Conservation (phyloP, 2,329 filamentous ascomycete species). For the Trichoderma arundinaceum region DNA sequence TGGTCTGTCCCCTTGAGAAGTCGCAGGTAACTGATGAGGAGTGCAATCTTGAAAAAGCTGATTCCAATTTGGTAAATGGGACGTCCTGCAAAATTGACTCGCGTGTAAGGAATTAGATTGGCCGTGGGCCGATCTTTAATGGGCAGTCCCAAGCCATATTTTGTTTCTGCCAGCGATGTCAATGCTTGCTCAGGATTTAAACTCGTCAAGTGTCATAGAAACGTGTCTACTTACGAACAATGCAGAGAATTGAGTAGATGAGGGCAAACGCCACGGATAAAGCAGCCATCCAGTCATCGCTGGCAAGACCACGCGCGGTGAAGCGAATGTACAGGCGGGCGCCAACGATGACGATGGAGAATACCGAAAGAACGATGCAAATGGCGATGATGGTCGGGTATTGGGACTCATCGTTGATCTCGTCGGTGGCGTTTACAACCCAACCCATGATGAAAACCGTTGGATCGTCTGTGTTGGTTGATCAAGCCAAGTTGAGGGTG, state of each 20-base stretch:
- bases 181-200: background rate
- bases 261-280: constrained; percentile 54
- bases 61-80: constrained; percentile 62
- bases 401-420: constrained; percentile 54
- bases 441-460: constrained; percentile 50
- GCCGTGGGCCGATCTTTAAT: constrained; percentile 50
- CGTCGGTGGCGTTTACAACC: constrained; percentile 56
- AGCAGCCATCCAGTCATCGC: constrained; percentile 54
- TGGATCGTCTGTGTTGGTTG: constrained; percentile 5
- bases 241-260: constrained; percentile 56
- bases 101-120: constrained; percentile 53
- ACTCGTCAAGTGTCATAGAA: background rate
- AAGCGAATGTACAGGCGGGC: constrained; percentile 51
- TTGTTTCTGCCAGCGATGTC: constrained; percentile 50
- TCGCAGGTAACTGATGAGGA: constrained; percentile 59
- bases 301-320: constrained; percentile 50
- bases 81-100: constrained; percentile 59
- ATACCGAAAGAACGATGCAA: constrained; percentile 50
- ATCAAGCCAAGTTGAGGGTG: background rate
- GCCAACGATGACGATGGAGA: constrained; percentile 51
- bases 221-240: constrained; percentile 50
- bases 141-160: constrained; percentile 59
- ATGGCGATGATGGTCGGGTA: constrained; percentile 57
- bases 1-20: constrained; percentile 57
- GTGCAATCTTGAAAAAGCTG: constrained; percentile 61